These are phyloP conservation scores for Simmondsia chinensis DNA, from an alignment of 148 eudicot species.

Conservation along the genomic window DNA sequence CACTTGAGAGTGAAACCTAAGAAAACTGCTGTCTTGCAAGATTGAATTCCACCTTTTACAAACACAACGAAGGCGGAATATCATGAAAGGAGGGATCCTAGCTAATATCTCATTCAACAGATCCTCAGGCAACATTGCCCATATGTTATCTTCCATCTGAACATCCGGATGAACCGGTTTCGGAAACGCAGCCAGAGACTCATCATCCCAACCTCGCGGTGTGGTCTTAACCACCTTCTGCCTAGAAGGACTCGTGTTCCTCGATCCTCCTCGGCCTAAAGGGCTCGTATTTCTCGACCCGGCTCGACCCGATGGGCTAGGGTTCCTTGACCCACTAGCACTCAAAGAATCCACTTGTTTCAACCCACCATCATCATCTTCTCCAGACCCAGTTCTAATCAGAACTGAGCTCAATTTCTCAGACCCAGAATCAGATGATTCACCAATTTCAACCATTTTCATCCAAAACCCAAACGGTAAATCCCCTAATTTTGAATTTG, in stretches of 20 bases:
- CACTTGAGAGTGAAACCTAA: conserved; percentile 90
- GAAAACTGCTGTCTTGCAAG: conserved; percentile 72
- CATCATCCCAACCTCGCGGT: conserved; percentile 92
- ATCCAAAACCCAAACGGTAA: conserved; percentile 1
- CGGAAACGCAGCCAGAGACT: conserved; percentile 47
- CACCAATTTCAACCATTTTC: conserved; percentile 48
- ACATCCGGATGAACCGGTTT: conserved; percentile 58
- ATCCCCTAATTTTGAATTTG: background rate
- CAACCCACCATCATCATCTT: conserved; percentile 27
- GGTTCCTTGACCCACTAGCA: conserved; percentile 51
- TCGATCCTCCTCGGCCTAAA: conserved; percentile 52
- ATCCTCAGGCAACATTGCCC: conserved; percentile 99
- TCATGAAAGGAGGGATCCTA: conserved; percentile 94
- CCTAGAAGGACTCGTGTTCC: conserved; percentile 81
- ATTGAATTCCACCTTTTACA: conserved; percentile 94
- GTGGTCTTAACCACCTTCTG: conserved; percentile 78
- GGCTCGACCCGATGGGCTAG: conserved; percentile 41
- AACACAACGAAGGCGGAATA: conserved; percentile 84
- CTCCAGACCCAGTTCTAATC: conserved; percentile 16
- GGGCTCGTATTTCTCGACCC: conserved; percentile 61
- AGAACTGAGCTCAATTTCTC: conserved; percentile 13
- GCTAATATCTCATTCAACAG: conserved; percentile 84
- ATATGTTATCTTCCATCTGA: conserved; percentile 94
- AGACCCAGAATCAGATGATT: conserved; percentile 31
- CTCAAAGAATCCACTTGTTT: conserved; percentile 37